Evolutionary conservation across 306 rosid genomes (phyloP).

Genomic region (Quercus dentata): DNA sequence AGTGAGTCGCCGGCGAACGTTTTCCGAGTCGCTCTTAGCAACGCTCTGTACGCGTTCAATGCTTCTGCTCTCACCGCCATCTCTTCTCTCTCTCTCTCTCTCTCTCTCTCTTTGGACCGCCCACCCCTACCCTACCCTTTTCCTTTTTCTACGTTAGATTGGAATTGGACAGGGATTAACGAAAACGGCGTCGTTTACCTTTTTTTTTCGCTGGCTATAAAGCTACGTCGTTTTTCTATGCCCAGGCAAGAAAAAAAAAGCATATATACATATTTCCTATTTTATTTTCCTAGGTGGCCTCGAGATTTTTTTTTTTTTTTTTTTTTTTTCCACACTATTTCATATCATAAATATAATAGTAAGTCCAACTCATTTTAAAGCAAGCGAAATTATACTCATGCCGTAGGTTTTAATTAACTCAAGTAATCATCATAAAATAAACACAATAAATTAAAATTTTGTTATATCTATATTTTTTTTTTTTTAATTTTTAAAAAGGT

Average conservation of each 20-base stretch:
- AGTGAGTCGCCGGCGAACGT: conserved; percentile 68
- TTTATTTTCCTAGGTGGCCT: background rate
- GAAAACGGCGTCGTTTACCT: conserved; percentile 12
- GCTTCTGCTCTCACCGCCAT: conserved; percentile 70
- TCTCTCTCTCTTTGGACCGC: background rate
- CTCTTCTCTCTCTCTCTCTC: background rate
- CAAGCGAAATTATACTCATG: background rate
- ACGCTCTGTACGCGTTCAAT: conserved; percentile 67
- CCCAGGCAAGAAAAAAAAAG: too few relatives aligned
- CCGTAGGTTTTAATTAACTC: too few relatives aligned
- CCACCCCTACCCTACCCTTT: too few relatives aligned
- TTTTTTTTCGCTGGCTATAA: background rate
- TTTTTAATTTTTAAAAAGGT: too few relatives aligned
- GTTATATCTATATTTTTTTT: too few relatives aligned
- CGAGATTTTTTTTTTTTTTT: background rate
- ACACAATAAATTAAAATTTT: too few relatives aligned
- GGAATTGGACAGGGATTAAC: background rate
- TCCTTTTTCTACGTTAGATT: background rate
- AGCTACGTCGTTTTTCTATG: background rate
- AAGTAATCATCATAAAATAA: too few relatives aligned
- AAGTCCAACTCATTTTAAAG: too few relatives aligned
- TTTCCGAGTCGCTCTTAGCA: conserved; percentile 71
- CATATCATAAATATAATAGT: too few relatives aligned
- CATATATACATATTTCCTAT: background rate
- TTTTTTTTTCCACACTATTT: too few relatives aligned